Base-by-base conservation (phyloP, 805 yeast species). In the Barnettozyma salicaria region DNA sequence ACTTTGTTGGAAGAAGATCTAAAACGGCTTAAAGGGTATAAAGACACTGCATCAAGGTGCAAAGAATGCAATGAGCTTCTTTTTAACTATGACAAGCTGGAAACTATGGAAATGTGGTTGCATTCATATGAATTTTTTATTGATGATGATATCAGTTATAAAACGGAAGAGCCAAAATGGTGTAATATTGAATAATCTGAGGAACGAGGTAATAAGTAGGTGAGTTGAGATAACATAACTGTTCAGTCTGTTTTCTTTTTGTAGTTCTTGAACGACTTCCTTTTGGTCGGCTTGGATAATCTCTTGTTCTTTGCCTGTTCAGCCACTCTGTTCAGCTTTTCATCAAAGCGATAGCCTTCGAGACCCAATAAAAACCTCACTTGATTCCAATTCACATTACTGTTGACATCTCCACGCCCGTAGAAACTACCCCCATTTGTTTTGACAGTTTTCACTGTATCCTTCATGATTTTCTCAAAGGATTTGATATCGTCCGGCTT, bases 11-110 rank as follows among this genome's bases (percentile, higher is more conserved):
- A 23, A 4, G 53, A 50, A 24, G 44, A 42, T 19, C 13, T 31
- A n/a, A 24, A 24, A 1, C 32, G 42, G 7, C 25, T 50, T n/a
- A 28, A 40, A 7, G 10, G 7, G 2, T 32, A 42, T 21, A 47
- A 49, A 23, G 9, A 82, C 51, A 73, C 84, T 18, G 25, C 29
- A 1, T 20, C 17, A 5, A 4, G 27, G 23, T 53, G 57, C 42
- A 33, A 29, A 2, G 47, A 37, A 12, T 53, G 57, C 36, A 51
- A 36, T 3, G 50, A 45, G 11, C 32, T 32, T 10, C 24, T 40
- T 21, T 49, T 44, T 29, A 36, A 40, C 11, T 47, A 46, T 24
- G 49, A 44, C 1, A 24, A 34, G 5, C 10, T 19, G 4, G 42
- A 44, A 8, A 43, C 39, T 11, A 14, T 53, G 42, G 32, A 43